Conservation (phyloP, 2,329 filamentous ascomycete genomes). For the Trichoderma brevicompactum region DNA sequence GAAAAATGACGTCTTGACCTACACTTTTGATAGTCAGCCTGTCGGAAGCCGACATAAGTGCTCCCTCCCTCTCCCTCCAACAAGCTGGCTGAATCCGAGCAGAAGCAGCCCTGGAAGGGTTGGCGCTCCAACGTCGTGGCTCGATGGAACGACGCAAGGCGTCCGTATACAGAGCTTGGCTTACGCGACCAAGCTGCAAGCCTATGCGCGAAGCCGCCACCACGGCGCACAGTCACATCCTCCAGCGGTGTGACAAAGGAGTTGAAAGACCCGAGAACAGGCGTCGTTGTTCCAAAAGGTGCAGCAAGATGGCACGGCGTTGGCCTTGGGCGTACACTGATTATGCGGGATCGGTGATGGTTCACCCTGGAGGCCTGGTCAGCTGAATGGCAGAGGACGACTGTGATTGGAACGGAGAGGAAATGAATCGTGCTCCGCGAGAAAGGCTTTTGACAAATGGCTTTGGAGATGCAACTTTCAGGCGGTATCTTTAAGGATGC, state of each 20-base stretch:
- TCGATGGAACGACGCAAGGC: constrained; percentile 2
- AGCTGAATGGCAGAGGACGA: neutral
- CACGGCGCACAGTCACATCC: constrained; percentile 5
- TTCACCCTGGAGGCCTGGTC: constrained; percentile 1
- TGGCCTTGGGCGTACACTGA: neutral
- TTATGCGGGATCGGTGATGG: neutral
- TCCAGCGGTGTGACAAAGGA: constrained; percentile 28
- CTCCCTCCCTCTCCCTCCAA: neutral
- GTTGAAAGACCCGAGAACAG: constrained; percentile 18
- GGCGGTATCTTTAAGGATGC: neutral
- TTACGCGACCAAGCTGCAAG: constrained; percentile 16
- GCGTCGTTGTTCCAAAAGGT: neutral
- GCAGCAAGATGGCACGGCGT: neutral
- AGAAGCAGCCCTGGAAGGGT: neutral
- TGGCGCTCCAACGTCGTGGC: neutral
- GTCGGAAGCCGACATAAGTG: neutral
- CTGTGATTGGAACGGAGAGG: neutral
- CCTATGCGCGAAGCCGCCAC: constrained; percentile 14
- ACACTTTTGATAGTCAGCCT: too few species aligned
- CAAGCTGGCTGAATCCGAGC: neutral
- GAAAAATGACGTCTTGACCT: neutral
- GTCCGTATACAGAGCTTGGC: constrained; percentile 14
- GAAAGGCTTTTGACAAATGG: neutral
- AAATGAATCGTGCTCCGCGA: neutral
- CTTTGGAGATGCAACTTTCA: neutral